Conservation (phyloP, 768 basidiomycete species). For the Naganishia onofrii region DNA sequence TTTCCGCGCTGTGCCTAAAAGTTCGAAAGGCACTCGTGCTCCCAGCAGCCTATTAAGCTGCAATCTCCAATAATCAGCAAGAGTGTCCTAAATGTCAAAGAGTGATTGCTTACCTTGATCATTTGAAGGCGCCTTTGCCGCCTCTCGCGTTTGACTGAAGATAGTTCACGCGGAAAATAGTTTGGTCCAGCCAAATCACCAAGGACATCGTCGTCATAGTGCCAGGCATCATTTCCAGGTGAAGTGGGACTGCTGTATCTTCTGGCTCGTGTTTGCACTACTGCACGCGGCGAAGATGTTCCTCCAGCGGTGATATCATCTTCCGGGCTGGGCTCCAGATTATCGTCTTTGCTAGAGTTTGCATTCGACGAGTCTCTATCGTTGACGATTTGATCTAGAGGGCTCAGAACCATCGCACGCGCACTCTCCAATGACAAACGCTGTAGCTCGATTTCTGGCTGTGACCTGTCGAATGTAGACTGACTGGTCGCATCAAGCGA, state of each 20-base stretch:
- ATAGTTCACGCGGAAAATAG: background rate
- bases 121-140: background rate
- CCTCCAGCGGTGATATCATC: background rate
- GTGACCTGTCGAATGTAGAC: background rate
- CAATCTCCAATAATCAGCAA: background rate
- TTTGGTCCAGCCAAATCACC: background rate
- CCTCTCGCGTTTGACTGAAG: background rate
- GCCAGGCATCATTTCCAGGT: background rate
- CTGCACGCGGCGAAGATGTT: background rate
- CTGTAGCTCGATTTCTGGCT: background rate
- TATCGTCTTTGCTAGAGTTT: background rate
- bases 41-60: conserved; percentile 21
- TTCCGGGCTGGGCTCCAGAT: background rate
- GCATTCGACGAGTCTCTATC: background rate
- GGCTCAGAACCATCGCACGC: background rate
- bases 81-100: background rate
- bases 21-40: background rate
- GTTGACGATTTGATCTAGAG: background rate
- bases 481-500: background rate
- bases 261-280: background rate
- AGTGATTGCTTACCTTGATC: background rate
- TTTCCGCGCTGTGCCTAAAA: background rate
- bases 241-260: conserved; percentile 6
- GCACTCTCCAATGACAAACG: background rate
- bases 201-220: background rate